phyloP scores from a whole-genome alignment of 2,329 filamentous ascomycete genomes.

The Trichoderma guizhouense region DNA sequence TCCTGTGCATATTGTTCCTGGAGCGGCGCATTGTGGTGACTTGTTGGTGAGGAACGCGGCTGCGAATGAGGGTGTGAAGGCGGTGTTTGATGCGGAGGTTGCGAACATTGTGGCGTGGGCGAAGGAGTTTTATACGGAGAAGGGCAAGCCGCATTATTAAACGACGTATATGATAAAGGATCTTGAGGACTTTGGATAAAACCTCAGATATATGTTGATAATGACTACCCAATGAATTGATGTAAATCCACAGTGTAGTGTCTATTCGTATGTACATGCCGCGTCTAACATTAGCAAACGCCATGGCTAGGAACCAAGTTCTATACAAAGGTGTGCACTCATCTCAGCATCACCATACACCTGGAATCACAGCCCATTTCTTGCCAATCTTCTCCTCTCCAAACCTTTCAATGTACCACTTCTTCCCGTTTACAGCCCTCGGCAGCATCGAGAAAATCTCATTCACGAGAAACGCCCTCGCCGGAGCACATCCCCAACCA shows the following conservation, averaged over 20 bases:
- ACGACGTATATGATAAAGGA: background rate
- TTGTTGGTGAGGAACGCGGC: conserved; percentile 43
- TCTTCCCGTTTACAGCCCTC: conserved; percentile 72
- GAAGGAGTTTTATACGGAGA: conserved; percentile 41
- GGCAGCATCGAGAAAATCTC: conserved; percentile 89
- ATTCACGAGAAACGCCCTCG: conserved; percentile 78
- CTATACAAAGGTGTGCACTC: background rate
- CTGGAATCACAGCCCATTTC: conserved; percentile 67
- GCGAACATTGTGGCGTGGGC: conserved; percentile 53
- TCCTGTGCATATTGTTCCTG: conserved; percentile 52
- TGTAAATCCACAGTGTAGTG: background rate
- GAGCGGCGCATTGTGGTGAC: conserved; percentile 56
- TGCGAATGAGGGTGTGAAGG: conserved; percentile 34
- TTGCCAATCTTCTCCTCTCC: conserved; percentile 74
- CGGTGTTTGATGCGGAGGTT: conserved; percentile 39
- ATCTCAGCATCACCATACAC: conserved; percentile 39
- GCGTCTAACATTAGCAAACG: background rate
- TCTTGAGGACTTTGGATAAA: background rate
- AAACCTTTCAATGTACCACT: conserved; percentile 88
- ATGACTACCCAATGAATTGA: background rate
- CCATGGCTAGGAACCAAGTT: background rate
- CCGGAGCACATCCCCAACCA: conserved; percentile 66
- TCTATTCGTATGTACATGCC: background rate
- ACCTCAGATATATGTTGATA: background rate
- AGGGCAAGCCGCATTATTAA: background rate